phyloP scores from a whole-genome alignment of 169 alveolate genomes.

The Plasmodium gonderi region DNA sequence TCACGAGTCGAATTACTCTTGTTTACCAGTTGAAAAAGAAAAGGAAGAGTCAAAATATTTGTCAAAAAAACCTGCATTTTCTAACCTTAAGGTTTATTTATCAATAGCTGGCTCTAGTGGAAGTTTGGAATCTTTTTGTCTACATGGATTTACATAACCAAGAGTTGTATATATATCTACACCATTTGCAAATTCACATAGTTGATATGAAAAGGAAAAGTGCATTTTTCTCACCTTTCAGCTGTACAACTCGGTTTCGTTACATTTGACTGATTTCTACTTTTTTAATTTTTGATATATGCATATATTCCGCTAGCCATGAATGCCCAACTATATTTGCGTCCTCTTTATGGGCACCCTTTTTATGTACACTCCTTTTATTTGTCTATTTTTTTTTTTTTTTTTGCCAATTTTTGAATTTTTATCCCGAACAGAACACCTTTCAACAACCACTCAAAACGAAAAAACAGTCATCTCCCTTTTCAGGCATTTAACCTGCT shows the following conservation, averaged over 20 bases:
- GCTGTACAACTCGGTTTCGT: background rate
- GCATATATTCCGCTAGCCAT: too few species aligned
- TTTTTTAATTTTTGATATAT: background rate
- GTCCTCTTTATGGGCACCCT: background rate
- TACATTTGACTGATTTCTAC: background rate
- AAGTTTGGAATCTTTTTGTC: slow-evolving; percentile 6
- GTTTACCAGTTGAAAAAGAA: background rate
- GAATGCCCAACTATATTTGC: too few species aligned
- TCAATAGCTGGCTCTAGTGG: slow-evolving; percentile 12
- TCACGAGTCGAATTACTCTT: background rate
- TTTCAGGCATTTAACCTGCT: background rate
- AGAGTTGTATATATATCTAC: background rate
- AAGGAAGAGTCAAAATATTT: background rate
- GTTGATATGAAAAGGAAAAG: background rate
- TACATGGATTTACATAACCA: background rate
- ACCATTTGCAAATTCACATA: too few species aligned
- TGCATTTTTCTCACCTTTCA: background rate
- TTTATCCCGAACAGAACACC: background rate
- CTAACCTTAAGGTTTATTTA: background rate
- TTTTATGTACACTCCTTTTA: background rate
- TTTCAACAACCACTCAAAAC: background rate
- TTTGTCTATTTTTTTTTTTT: background rate
- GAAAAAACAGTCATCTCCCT: background rate
- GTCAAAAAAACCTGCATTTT: background rate
- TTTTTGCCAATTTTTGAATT: background rate